Percentiles rank a stretch among this genome's conserved stretches.
phyloP scores from a whole-genome alignment of 352 stramenopile species.

The Globisporangium polare region DNA sequence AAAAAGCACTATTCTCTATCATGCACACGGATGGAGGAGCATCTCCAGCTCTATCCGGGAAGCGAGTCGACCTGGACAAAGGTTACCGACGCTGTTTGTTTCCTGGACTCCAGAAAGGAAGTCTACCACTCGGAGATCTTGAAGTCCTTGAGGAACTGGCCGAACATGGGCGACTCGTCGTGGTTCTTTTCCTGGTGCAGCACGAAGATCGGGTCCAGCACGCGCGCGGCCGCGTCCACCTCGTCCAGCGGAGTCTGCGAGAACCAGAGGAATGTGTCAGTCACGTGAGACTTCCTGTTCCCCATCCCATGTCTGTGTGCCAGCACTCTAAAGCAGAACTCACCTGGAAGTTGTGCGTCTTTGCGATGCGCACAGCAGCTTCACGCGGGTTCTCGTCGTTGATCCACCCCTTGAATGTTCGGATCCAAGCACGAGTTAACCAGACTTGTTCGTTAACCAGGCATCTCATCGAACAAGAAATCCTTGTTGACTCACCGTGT shows the following conservation, averaged over 20 bases:
- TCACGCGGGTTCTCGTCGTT: constrained; percentile 96
- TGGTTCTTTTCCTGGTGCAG: constrained; percentile 43
- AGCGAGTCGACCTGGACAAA: too few relatives aligned
- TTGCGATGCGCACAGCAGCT: constrained; percentile 84
- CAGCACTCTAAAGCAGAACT: too few relatives aligned
- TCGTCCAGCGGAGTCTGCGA: constrained; percentile 95
- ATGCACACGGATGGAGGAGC: too few relatives aligned
- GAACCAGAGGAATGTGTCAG: background rate
- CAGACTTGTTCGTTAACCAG: background rate
- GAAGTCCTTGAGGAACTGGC: constrained; percentile 80
- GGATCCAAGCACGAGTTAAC: background rate
- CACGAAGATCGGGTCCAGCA: constrained; percentile 92
- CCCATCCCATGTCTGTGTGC: background rate
- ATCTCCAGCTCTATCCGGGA: too few relatives aligned
- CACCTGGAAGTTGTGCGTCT: constrained; percentile 91
- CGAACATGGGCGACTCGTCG: constrained; percentile 36
- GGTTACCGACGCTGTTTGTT: too few relatives aligned
- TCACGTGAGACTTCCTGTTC: background rate
- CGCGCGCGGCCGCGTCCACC: constrained; percentile 91
- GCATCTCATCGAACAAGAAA: background rate
- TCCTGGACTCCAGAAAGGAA: background rate
- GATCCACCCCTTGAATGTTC: constrained; percentile 85
- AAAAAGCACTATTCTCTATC: too few relatives aligned
- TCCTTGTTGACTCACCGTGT: constrained; percentile 59
- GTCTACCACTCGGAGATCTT: constrained; percentile 64